Evolutionary conservation across 257 asterid species (phyloP).

Genomic region (Plantago elongata): DNA sequence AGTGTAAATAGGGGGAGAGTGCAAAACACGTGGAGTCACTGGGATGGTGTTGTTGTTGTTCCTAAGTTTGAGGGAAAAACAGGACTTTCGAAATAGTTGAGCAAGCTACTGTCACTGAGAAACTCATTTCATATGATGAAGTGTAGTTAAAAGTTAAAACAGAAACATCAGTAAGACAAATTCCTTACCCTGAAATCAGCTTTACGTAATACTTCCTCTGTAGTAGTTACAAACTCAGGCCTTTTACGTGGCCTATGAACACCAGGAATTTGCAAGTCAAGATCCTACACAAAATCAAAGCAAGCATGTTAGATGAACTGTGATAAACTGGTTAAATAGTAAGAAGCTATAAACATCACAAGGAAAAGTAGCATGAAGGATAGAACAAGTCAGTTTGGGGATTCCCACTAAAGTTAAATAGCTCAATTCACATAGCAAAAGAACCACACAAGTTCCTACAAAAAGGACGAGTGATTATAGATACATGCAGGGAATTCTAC

Average conservation of each 20-base stretch:
- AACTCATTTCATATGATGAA: conserved; percentile 1
- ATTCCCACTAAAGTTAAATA: conserved; percentile 8
- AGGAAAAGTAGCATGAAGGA: conserved; percentile 6
- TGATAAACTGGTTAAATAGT: conserved; percentile 2
- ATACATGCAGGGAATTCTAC: not conserved
- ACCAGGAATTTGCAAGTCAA: conserved; percentile 71
- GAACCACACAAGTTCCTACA: not conserved
- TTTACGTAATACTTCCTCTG: conserved; percentile 67
- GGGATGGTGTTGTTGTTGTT: no score
- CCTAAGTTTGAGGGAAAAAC: not conserved
- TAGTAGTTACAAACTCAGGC: conserved; percentile 64
- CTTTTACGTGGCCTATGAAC: conserved; percentile 52
- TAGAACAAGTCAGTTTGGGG: conserved; percentile 4
- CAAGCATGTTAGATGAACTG: conserved; percentile 15
- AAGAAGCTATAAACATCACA: conserved; percentile 6
- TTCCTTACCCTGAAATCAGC: conserved; percentile 96
- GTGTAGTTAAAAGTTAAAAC: not conserved
- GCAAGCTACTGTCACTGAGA: not conserved
- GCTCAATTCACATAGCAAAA: conserved; percentile 13
- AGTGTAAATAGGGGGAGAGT: not conserved
- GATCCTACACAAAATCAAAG: conserved; percentile 51
- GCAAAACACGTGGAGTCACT: no score
- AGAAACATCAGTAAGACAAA: conserved; percentile 2
- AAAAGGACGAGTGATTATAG: not conserved
- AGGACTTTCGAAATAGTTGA: no score